Base-by-base conservation (phyloP, 257 asterid species). In the Solanum sejunctum region DNA sequence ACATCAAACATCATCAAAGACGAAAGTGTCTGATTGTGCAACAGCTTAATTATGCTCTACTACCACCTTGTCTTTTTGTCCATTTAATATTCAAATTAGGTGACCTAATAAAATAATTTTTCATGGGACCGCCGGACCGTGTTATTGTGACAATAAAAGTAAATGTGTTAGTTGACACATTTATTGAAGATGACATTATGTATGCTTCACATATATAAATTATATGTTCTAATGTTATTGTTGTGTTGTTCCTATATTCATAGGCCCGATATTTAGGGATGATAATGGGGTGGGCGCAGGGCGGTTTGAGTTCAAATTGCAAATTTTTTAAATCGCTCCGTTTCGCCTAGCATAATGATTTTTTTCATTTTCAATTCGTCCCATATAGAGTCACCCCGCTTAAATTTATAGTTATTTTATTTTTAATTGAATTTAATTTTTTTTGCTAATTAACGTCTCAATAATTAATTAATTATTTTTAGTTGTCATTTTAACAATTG, bases 241-340 rank as follows among this genome's bases (percentile, higher is more conserved):
- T 5, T 18, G 17, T 63, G 8, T 15, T 16, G 17, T 69, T 70
- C 0, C 78, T 39, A 0, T 32, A 32, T 32, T 32, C 36, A 32
- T 32, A 32, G 36, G 36, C 36, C 0, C 0, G 3, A 32, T 32
- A 32, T 32, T 32, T 2, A 32, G 36, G 36, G 36, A 32, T 32
- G 36, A 3, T 1, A 32, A 32, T 32, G 3, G 36, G 3, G 3
- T 3, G 36, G 3, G 3, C 3, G 36, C 3, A 32, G 36, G 36
- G 36, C 0, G 3, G 3, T 0, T 3, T 32, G 36, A 32, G 36
- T 3, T 32, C 36, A 32, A 2, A 0, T 0, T 32, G 36, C 1
- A 32, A 32, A 32, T 32, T 32, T 32, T 32, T 32, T 32, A 32
- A 32, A 32, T 2, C 3, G 3, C 0, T 3, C 3, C 36, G 3